phyloP scores from a whole-genome alignment of 2,329 filamentous ascomycete genomes.

The Ascocoryne sarcoides region DNA sequence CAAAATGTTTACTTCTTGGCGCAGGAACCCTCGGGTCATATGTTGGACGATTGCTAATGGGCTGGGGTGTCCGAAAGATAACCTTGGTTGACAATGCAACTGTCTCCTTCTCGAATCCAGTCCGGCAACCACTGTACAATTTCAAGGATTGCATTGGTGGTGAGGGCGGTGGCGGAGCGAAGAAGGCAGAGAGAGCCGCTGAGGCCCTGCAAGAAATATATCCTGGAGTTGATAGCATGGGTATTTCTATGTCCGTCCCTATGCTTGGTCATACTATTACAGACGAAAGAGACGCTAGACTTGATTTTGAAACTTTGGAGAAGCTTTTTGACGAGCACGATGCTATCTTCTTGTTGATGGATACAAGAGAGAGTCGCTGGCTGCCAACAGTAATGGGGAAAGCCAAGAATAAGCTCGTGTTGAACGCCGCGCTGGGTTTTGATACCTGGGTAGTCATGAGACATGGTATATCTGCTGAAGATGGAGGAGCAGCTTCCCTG shows the following conservation, averaged over 20 bases:
- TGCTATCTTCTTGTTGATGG: constrained; percentile 93
- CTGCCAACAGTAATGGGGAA: constrained; percentile 95
- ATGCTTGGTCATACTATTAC: constrained; percentile 90
- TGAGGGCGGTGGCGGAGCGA: constrained; percentile 50
- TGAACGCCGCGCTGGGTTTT: constrained; percentile 94
- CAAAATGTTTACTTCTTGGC: constrained; percentile 82
- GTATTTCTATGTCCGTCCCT: constrained; percentile 76
- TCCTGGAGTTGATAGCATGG: constrained; percentile 74
- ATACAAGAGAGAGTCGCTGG: constrained; percentile 90
- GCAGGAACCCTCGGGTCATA: constrained; percentile 92
- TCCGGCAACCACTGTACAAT: constrained; percentile 84
- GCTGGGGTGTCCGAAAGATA: constrained; percentile 91
- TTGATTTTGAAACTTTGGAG: constrained; percentile 68
- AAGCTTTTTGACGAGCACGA: constrained; percentile 76
- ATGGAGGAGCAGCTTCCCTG: constrained; percentile 54
- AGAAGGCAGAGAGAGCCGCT: constrained; percentile 75
- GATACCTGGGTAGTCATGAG: constrained; percentile 97
- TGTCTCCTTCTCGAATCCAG: constrained; percentile 94
- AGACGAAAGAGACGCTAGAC: constrained; percentile 59
- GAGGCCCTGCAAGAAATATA: constrained; percentile 78
- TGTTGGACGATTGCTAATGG: constrained; percentile 83
- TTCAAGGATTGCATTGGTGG: constrained; percentile 84
- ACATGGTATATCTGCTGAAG: constrained; percentile 61
- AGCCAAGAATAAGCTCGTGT: constrained; percentile 82
- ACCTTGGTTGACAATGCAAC: constrained; percentile 91